These are phyloP conservation scores for Pichia thaimueangensis DNA, from an alignment of 805 yeast genomes.

Conservation along the genomic window DNA sequence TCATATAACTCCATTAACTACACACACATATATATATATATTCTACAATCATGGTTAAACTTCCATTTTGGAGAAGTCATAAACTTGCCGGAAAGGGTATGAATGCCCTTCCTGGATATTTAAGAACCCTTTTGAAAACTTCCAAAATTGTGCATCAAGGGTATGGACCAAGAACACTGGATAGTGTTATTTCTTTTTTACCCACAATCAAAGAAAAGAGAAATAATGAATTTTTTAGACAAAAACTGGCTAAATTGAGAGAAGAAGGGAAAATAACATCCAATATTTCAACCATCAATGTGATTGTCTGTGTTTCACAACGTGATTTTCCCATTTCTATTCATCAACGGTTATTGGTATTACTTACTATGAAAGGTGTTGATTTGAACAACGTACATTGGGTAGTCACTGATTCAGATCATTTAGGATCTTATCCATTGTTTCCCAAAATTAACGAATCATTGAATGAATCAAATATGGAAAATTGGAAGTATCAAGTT, in stretches of 20 bases:
- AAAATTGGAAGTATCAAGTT: neutral
- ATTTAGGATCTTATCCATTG: slow-evolving; percentile 1
- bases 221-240: neutral
- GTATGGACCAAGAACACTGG: slow-evolving; percentile 11
- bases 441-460: neutral
- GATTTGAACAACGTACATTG: slow-evolving; percentile 5
- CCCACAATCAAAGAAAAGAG: neutral
- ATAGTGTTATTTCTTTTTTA: slow-evolving; percentile 8
- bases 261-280: neutral
- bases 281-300: neutral
- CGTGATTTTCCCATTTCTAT: slow-evolving; percentile 9
- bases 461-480: neutral
- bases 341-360: slow-evolving; percentile 3
- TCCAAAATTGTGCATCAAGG: neutral
- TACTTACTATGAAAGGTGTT: slow-evolving; percentile 1
- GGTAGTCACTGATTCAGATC: slow-evolving; percentile 9
- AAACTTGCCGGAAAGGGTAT: neutral
- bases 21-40: too few relatives aligned
- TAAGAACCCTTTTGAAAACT: slow-evolving; percentile 1
- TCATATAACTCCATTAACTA: too few relatives aligned
- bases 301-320: slow-evolving; percentile 7
- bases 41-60: too few relatives aligned
- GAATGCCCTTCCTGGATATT: neutral
- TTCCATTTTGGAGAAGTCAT: slow-evolving; percentile 6
- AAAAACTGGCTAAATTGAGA: neutral